Evolutionary conservation across 306 rosid species (phyloP), one percentile per base, ranked within the genome.

Genomic region (Heteromeles arbutifolia): DNA sequence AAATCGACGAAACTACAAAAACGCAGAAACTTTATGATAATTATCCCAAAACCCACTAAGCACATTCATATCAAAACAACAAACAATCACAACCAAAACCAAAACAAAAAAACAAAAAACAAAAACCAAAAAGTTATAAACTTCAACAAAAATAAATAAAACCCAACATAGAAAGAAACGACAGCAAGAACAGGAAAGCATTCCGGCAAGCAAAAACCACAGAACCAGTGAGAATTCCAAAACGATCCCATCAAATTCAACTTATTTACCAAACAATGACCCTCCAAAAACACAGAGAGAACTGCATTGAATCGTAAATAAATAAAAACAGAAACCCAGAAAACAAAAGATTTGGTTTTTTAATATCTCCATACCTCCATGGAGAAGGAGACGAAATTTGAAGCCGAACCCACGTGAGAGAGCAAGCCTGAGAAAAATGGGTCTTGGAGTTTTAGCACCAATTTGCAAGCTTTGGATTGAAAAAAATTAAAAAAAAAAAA

Each of bases 161-260:
- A 67, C 21, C 76, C 75, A 68, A 10, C 52, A 45, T 0, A 15
- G 65, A 15, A 28, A 41, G 43, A 75, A 72, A 13, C 19, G 69
- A 65, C 32, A 18, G 75, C 24, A 62, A 74, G 17, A 69, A 67
- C 24, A 77, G 78, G 52, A 75, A 45, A 25, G 72, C 62, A 77
- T 61, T 37, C 32, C 70, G 73, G 79, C 74, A 80, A 53, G 76
- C 77, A 67, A 77, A 63, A 73, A 69, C 75, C 82, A 77, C 63
- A 57, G 83, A 67, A 39, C 48, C 50, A 74, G 81, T 24, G 48
- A 79, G 75, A 85, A 86, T 77, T 86, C 79, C 67, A 82, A 84
- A 71, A 85, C 81, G 93, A 92, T 92, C 91, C 82, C 82, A 66
- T 78, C 79, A 82, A 88, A 85, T 80, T 80, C 81, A 69, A 83